phyloP scores from a whole-genome alignment of 352 stramenopile genomes.

The Globisporangium uncinulatum region DNA sequence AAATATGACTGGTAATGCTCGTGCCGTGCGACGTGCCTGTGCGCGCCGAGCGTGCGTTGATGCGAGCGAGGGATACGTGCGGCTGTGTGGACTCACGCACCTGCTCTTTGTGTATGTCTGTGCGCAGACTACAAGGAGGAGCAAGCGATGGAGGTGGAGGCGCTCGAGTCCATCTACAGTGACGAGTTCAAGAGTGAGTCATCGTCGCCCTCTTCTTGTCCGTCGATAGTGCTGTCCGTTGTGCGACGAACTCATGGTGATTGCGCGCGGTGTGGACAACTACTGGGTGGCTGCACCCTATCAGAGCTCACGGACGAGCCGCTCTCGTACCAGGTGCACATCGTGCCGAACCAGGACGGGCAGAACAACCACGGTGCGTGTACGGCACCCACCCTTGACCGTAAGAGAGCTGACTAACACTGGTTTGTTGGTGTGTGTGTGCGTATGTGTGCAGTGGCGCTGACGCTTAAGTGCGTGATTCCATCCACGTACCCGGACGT shows the following conservation, averaged over 20 bases:
- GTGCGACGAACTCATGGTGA: slow-evolving; percentile 3
- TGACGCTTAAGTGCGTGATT: slow-evolving; percentile 72
- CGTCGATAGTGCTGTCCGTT: background rate
- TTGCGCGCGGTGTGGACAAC: background rate
- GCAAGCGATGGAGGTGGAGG: slow-evolving; percentile 86
- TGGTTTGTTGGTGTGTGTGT: background rate
- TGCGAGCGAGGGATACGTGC: slow-evolving; percentile 22
- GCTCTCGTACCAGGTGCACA: slow-evolving; percentile 65
- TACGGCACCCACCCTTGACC: background rate
- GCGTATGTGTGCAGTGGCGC: slow-evolving; percentile 42
- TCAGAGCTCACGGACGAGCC: slow-evolving; percentile 75
- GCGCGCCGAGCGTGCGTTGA: background rate
- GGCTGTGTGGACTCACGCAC: background rate
- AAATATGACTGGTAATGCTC: background rate
- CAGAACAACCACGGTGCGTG: slow-evolving; percentile 71
- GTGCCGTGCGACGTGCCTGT: background rate
- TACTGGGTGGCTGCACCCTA: too few relatives aligned
- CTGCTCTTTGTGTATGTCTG: background rate
- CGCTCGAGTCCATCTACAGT: slow-evolving; percentile 88
- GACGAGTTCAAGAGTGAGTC: slow-evolving; percentile 83
- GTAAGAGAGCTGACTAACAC: background rate
- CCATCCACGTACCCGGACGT: slow-evolving; percentile 77
- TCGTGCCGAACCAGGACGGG: slow-evolving; percentile 82
- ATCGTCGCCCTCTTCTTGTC: background rate
- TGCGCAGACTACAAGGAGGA: slow-evolving; percentile 82